Percentiles rank a stretch among this genome's conserved stretches.
Conservation (phyloP, 768 basidiomycete genomes). For the Lentinula detonsa region DNA sequence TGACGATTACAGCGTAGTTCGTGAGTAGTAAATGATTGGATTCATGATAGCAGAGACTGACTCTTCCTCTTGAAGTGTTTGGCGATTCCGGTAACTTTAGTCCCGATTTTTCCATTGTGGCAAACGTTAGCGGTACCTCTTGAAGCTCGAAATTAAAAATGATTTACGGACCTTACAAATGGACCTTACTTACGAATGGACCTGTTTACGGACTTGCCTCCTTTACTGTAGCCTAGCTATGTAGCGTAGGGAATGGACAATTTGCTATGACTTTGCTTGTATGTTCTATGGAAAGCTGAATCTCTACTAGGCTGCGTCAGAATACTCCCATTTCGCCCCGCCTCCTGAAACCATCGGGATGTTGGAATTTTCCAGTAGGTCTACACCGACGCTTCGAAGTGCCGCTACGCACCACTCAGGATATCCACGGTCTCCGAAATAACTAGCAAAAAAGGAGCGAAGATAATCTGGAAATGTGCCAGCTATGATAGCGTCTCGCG, state of each 20-base stretch:
- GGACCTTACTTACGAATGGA: background rate
- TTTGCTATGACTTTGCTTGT: background rate
- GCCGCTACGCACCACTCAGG: constrained; percentile 90
- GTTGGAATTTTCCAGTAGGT: constrained; percentile 55
- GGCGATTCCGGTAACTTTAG: constrained; percentile 4
- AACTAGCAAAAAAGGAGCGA: constrained; percentile 65
- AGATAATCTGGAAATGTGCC: constrained; percentile 79
- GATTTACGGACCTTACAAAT: background rate
- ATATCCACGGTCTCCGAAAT: constrained; percentile 74
- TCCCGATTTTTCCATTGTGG: background rate
- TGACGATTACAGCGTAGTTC: background rate
- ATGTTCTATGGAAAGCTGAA: background rate
- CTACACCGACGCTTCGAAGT: constrained; percentile 74
- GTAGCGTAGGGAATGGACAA: background rate
- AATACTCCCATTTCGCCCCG: constrained; percentile 81
- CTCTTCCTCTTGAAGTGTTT: background rate
- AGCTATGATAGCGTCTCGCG: constrained; percentile 72
- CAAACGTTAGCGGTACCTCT: background rate
- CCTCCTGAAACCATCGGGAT: constrained; percentile 50
- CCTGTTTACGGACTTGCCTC: background rate
- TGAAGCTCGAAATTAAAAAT: background rate
- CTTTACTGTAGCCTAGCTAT: background rate
- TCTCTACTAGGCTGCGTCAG: constrained; percentile 23
- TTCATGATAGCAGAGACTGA: background rate
- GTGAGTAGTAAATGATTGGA: background rate